phyloP scores from a whole-genome alignment of 805 yeast genomes.

The Millerozyma miso region DNA sequence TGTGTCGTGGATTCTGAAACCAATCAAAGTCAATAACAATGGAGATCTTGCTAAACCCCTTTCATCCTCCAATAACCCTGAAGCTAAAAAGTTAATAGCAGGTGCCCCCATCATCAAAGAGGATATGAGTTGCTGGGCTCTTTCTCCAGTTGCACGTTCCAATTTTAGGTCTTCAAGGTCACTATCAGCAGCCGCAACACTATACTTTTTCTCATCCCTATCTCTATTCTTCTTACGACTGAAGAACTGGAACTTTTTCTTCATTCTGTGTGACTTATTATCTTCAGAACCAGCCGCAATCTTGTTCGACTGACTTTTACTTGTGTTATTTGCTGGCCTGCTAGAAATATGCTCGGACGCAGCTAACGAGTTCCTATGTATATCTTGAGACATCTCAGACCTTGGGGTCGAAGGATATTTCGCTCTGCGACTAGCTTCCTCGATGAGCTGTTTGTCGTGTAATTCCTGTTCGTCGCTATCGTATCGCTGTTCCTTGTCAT shows the following conservation, averaged over 20 bases:
- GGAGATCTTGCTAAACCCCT: slow-evolving; percentile 78
- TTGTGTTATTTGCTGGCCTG: slow-evolving; percentile 1
- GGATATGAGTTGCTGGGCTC: slow-evolving; percentile 32
- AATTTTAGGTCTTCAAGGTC: slow-evolving; percentile 18
- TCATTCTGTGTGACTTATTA: slow-evolving; percentile 16
- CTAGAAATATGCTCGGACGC: background rate
- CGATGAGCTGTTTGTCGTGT: slow-evolving; percentile 8
- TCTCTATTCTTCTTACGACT: slow-evolving; percentile 22
- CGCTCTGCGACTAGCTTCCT: background rate
- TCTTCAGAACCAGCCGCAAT: slow-evolving; percentile 9
- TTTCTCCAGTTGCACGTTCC: slow-evolving; percentile 28
- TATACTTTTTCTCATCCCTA: slow-evolving; percentile 14
- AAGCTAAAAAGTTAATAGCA: slow-evolving; percentile 68
- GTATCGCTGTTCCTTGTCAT: slow-evolving; percentile 31
- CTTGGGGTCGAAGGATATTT: background rate
- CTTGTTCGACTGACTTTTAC: slow-evolving; percentile 4
- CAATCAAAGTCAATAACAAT: slow-evolving; percentile 66
- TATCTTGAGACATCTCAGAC: background rate
- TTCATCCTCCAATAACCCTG: slow-evolving; percentile 73
- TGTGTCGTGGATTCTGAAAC: slow-evolving; percentile 55
- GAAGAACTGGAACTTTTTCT: slow-evolving; percentile 19
- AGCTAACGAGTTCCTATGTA: background rate
- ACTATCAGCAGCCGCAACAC: slow-evolving; percentile 12
- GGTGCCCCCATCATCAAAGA: slow-evolving; percentile 66
- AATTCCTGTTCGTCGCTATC: slow-evolving; percentile 26